phyloP scores from a whole-genome alignment of 1,284 basidiomycete genomes.

The Sanghuangporus sanghuang region DNA sequence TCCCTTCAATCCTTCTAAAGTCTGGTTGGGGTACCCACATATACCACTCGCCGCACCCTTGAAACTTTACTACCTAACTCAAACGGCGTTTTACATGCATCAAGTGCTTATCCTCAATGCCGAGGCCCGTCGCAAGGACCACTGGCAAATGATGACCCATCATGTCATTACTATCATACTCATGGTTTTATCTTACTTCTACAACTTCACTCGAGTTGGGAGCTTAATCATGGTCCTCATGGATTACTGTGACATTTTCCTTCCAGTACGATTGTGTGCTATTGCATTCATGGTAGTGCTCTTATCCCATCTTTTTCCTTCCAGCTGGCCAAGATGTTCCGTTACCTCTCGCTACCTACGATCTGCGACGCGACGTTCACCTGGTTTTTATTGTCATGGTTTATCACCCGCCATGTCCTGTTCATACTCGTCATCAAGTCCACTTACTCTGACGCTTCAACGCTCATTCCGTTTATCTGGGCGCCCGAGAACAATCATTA shows the following conservation, averaged over 20 bases:
- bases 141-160: constrained; percentile 94
- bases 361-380: constrained; percentile 78
- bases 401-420: constrained; percentile 79
- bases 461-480: constrained; percentile 52
- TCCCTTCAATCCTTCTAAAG: constrained; percentile 58
- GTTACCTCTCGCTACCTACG: constrained; percentile 70
- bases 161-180: constrained; percentile 87
- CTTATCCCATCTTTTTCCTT: background rate
- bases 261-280: constrained; percentile 63
- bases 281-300: background rate
- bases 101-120: constrained; percentile 90
- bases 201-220: constrained; percentile 85
- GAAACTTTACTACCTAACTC: constrained; percentile 90
- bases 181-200: constrained; percentile 73
- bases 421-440: constrained; percentile 71
- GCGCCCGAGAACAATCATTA: constrained; percentile 54
- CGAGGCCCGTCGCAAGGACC: constrained; percentile 91
- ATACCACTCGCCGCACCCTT: constrained; percentile 69
- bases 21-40: constrained; percentile 86
- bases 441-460: constrained; percentile 44
- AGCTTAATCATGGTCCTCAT: constrained; percentile 86
- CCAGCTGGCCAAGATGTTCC: constrained; percentile 89
- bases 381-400: constrained; percentile 84
- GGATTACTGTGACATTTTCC: constrained; percentile 90
- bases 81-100: constrained; percentile 92